Conservation (phyloP, 805 yeast species). For the Saccharomyces mikatae region DNA sequence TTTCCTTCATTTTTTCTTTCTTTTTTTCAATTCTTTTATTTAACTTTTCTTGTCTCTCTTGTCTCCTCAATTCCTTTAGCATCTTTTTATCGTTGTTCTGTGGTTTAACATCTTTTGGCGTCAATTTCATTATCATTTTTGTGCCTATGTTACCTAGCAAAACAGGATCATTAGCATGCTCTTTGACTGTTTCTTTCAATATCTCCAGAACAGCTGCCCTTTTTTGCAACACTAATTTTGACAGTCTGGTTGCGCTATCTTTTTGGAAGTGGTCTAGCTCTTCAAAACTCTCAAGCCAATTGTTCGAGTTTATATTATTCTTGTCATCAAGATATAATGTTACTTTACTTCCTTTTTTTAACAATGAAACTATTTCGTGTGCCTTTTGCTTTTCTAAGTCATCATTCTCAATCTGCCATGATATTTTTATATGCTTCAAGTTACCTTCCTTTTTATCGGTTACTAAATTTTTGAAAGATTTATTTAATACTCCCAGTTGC, state of each 20-base stretch:
- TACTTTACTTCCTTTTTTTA: conserved; percentile 38
- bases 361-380: conserved; percentile 39
- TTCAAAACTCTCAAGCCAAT: conserved; percentile 26
- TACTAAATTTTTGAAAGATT: conserved; percentile 8
- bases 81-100: conserved; percentile 24
- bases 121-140: conserved; percentile 25
- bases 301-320: conserved; percentile 14
- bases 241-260: conserved; percentile 7
- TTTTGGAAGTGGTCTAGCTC: conserved; percentile 8
- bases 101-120: conserved; percentile 14
- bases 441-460: conserved; percentile 22
- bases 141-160: conserved; percentile 26
- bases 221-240: conserved; percentile 29
- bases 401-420: conserved; percentile 49
- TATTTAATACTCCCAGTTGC: conserved; percentile 13
- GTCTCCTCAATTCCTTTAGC: conserved; percentile 29
- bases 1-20: conserved; percentile 10
- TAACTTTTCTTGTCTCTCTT: conserved; percentile 31
- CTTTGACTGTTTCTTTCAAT: conserved; percentile 24
- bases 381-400: conserved; percentile 48
- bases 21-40: conserved; percentile 20
- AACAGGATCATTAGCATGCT: conserved; percentile 17
- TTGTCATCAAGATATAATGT: conserved; percentile 37
- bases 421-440: conserved; percentile 41
- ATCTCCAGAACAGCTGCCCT: conserved; percentile 30